Conservation (phyloP, 1,139 yeast species). For the Pichia norvegensis region DNA sequence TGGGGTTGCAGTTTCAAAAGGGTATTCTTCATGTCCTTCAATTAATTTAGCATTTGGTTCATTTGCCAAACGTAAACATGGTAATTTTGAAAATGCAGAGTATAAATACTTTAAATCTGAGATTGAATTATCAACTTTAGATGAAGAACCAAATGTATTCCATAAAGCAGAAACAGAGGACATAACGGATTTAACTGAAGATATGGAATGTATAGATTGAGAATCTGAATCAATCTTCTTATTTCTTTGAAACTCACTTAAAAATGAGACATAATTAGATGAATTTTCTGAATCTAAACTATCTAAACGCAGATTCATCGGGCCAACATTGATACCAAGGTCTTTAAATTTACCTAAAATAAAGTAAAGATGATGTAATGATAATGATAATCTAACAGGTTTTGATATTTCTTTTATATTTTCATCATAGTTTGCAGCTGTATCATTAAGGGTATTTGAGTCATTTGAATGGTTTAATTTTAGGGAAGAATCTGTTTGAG, state of each 20-base stretch:
- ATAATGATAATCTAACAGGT: conserved; percentile 49
- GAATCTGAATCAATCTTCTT: conserved; percentile 46
- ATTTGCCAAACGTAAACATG: conserved; percentile 54
- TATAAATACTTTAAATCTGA: conserved; percentile 50
- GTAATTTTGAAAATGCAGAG: conserved; percentile 60
- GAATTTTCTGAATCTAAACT: conserved; percentile 50
- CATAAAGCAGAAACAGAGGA: conserved; percentile 36
- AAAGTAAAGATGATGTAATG: conserved; percentile 58
- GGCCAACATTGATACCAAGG: conserved; percentile 52
- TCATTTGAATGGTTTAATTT: neutral
- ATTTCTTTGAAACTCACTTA: conserved; percentile 40
- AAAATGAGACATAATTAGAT: conserved; percentile 33
- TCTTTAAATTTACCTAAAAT: conserved; percentile 51
- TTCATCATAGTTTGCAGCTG: conserved; percentile 6
- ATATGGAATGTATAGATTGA: conserved; percentile 53
- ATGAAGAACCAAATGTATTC: conserved; percentile 25
- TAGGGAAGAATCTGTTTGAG: neutral
- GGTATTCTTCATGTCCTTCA: conserved; percentile 59
- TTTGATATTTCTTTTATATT: conserved; percentile 19
- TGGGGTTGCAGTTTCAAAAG: conserved; percentile 65
- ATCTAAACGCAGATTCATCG: conserved; percentile 51
- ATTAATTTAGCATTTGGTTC: conserved; percentile 50
- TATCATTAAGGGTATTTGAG: neutral
- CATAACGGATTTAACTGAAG: conserved; percentile 51
- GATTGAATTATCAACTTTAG: conserved; percentile 32